Conservation (phyloP, 371 early-diverging fungal species). For the Apophysomyces trapeziformis region DNA sequence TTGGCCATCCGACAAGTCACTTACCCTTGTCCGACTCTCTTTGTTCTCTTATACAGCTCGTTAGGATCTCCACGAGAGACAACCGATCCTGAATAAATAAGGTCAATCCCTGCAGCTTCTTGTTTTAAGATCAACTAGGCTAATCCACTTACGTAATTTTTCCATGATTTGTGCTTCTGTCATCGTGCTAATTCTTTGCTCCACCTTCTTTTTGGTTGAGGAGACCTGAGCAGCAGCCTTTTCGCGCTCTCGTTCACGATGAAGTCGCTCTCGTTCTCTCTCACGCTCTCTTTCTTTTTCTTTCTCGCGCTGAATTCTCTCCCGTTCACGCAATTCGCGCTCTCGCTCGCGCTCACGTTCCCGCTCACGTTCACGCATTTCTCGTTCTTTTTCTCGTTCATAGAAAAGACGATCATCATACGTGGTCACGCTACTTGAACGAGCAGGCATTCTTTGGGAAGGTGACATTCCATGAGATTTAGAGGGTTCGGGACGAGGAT, state of each 20-base stretch:
- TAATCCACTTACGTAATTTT: conserved; percentile 59
- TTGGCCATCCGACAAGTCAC: conserved; percentile 8
- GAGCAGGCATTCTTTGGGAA: conserved; percentile 12
- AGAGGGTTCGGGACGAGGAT: conserved; percentile 39
- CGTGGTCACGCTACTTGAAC: conserved; percentile 20
- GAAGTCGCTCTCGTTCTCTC: conserved; percentile 18
- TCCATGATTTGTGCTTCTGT: conserved; percentile 93
- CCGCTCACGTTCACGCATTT: conserved; percentile 21
- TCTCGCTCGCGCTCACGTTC: conserved; percentile 29
- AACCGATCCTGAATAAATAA: conserved; percentile 47
- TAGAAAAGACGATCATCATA: conserved; percentile 15
- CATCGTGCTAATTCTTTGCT: conserved; percentile 81
- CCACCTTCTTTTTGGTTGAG: conserved; percentile 55
- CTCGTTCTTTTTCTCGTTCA: conserved; percentile 18
- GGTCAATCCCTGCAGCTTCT: neutral
- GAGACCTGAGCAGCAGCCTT: conserved; percentile 43
- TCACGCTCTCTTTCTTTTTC: conserved; percentile 39
- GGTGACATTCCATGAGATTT: conserved; percentile 30
- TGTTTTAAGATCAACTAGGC: neutral
- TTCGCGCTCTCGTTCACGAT: conserved; percentile 40
- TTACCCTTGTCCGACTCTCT: conserved; percentile 96
- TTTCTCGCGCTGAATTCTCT: conserved; percentile 16
- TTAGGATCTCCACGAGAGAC: conserved; percentile 92
- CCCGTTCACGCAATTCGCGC: conserved; percentile 17
- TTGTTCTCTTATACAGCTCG: conserved; percentile 82